Base-by-base conservation (phyloP, 345 rosid species). In the Lenwebbia sp. region DNA sequence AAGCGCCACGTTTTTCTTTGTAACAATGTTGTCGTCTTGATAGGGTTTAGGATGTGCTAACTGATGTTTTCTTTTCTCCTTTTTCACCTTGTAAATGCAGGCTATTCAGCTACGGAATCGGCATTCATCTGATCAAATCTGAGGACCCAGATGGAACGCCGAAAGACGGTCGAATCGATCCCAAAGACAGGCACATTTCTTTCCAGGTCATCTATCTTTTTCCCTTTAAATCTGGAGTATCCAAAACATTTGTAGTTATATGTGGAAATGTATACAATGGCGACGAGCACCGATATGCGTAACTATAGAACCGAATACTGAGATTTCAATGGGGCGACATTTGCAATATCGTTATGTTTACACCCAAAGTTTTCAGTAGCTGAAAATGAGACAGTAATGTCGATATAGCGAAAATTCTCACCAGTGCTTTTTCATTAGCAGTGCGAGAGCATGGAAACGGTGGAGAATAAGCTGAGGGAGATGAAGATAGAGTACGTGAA, bases 171-270 rank as follows among this genome's bases (percentile, higher is more conserved):
- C 50, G n/a, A 13, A 95, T 95, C 52, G 91, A 94, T 84, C 95
- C 95, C 47, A 95, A 95, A 83, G 92, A 92, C 88, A 92, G 91
- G 65, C 98, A 96, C 87, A 88, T 96, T 83, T 95, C 99, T 78
- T 96, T 96, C 90, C 96, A 93, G 90, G 96, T 92, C 85, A 3
- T 41, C 28, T 13, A 54, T 47, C 25, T 37, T 13, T 54, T 54
- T 55, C 10, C 26, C 21, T 26, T 84, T n/a, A 57, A 30, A 15
- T 52, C 37, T 21, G 57, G 26, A 83, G 23, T 51, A 19, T 19
- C 23, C 26, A 40, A 70, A 25, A 70, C 78, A 10, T 70, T 40
- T 44, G 25, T 70, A 40, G 47, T 82, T 51, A 82, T 17, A 37
- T 11, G 52, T 50, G 14, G 52, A 50, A 11, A 50, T 12, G 52